phyloP scores from a whole-genome alignment of 1,284 basidiomycete genomes.

The Microbotryum intermedium region DNA sequence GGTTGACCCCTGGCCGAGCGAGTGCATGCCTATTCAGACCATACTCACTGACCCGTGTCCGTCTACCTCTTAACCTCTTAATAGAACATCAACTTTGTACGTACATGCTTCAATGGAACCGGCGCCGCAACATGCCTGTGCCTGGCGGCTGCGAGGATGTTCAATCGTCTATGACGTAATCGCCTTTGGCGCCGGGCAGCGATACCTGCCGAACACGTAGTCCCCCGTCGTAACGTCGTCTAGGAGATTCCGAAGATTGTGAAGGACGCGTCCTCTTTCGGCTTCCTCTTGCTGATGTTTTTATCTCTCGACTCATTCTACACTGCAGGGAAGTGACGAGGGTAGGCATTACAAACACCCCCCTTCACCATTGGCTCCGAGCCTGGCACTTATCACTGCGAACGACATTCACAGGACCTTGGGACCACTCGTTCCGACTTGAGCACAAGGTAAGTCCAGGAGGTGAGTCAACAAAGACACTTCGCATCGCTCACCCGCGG shows the following conservation, averaged over 20 bases:
- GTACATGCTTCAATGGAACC: not conserved
- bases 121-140: too few species aligned
- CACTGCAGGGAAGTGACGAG: slow-evolving; percentile 12
- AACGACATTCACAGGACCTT: slow-evolving; percentile 45
- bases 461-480: slow-evolving; percentile 2
- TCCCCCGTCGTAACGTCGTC: slow-evolving; percentile 60
- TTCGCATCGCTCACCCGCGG: not conserved
- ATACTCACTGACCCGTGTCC: not conserved
- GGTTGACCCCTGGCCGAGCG: not conserved
- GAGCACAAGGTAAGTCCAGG: slow-evolving; percentile 55
- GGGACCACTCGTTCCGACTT: slow-evolving; percentile 91
- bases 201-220: slow-evolving; percentile 51
- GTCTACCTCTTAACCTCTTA: not conserved
- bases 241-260: slow-evolving; percentile 51
- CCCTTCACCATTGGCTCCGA: not conserved
- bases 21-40: not conserved
- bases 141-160: not conserved
- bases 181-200: not conserved
- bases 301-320: not conserved
- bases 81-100: slow-evolving; percentile 33
- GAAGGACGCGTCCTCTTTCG: slow-evolving; percentile 43
- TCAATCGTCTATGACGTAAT: not conserved
- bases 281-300: not conserved
- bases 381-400: not conserved
- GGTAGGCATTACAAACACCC: not conserved